Percentiles rank a stretch among this genome's conserved stretches.
These are phyloP conservation scores for Penicillium nordicum DNA, from an alignment of 2,329 filamentous ascomycete species.

Conservation along the genomic window DNA sequence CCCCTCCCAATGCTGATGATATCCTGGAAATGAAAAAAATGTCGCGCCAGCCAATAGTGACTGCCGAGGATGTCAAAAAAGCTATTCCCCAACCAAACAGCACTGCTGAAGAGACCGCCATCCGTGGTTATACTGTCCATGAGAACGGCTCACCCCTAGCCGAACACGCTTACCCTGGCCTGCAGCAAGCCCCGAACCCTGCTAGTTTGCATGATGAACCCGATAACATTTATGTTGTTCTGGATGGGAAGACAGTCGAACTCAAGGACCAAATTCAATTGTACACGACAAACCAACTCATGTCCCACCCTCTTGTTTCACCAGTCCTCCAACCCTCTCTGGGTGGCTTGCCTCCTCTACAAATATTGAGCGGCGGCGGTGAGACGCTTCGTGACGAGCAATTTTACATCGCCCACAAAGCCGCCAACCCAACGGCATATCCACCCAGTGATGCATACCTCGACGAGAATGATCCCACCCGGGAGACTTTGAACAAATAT, in stretches of 20 bases:
- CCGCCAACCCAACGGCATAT: constrained; percentile 76
- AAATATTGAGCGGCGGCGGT: constrained; percentile 82
- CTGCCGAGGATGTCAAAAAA: constrained; percentile 21
- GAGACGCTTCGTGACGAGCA: constrained; percentile 92
- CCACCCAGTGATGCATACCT: constrained; percentile 64
- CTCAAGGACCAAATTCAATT: constrained; percentile 93
- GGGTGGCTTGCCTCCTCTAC: constrained; percentile 80
- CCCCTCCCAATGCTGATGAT: constrained; percentile 80
- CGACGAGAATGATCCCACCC: constrained; percentile 58
- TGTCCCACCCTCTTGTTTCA: constrained; percentile 85
- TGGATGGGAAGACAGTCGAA: constrained; percentile 67
- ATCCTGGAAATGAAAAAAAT: constrained; percentile 48
- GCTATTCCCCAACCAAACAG: constrained; percentile 16
- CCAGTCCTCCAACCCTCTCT: constrained; percentile 83
- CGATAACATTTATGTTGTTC: constrained; percentile 59
- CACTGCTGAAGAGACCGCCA: constrained; percentile 32
- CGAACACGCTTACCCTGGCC: constrained; percentile 22
- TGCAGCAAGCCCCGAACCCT: constrained; percentile 19
- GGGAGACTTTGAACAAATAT: constrained; percentile 59
- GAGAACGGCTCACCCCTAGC: constrained; percentile 13
- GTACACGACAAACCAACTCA: constrained; percentile 76
- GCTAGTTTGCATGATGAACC: constrained; percentile 18
- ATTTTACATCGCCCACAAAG: constrained; percentile 92
- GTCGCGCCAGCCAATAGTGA: constrained; percentile 45
- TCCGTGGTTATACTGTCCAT: constrained; percentile 29